Evolutionary conservation across 2,329 filamentous ascomycete species (phyloP).

Genomic region (Fusarium sp.): DNA sequence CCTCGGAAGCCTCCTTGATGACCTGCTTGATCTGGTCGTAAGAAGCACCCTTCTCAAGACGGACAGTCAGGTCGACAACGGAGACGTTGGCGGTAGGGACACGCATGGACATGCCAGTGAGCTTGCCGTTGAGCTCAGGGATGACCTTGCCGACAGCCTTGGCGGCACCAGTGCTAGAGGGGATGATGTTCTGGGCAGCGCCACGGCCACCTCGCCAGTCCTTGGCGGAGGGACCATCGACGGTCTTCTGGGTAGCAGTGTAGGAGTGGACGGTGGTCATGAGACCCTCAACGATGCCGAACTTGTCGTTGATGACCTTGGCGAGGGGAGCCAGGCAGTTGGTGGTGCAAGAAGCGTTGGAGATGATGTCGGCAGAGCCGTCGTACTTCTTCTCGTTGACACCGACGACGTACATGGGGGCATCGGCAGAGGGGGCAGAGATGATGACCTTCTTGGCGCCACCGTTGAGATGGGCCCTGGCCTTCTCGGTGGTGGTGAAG

Average conservation of each 20-base stretch:
- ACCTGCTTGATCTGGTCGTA: constrained; percentile 94
- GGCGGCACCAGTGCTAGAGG: constrained; percentile 97
- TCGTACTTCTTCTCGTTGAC: constrained; percentile 97
- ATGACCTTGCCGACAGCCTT: constrained; percentile 99
- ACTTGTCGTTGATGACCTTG: constrained; percentile 99
- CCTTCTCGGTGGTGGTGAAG: constrained; percentile 99
- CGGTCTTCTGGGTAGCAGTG: constrained; percentile 99
- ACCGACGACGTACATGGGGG: constrained; percentile 99
- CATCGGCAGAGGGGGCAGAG: constrained; percentile 92
- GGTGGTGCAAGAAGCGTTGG: constrained; percentile 99
- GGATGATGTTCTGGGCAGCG: constrained; percentile 99
- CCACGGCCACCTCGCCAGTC: constrained; percentile 99
- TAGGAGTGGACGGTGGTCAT: constrained; percentile 99
- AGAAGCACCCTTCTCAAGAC: constrained; percentile 87
- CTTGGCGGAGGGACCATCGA: constrained; percentile 97
- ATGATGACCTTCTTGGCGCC: constrained; percentile 98
- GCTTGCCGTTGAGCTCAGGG: constrained; percentile 97
- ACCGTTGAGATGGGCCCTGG: constrained; percentile 90
- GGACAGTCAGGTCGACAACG: constrained; percentile 95
- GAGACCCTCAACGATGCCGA: constrained; percentile 95
- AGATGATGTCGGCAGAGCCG: constrained; percentile 90
- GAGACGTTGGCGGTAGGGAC: constrained; percentile 99
- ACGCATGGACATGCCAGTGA: constrained; percentile 99
- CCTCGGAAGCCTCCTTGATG: constrained; percentile 88
- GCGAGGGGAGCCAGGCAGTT: constrained; percentile 99